These are phyloP conservation scores for Avicennia marina DNA, from an alignment of 257 asterid species.

Conservation along the genomic window DNA sequence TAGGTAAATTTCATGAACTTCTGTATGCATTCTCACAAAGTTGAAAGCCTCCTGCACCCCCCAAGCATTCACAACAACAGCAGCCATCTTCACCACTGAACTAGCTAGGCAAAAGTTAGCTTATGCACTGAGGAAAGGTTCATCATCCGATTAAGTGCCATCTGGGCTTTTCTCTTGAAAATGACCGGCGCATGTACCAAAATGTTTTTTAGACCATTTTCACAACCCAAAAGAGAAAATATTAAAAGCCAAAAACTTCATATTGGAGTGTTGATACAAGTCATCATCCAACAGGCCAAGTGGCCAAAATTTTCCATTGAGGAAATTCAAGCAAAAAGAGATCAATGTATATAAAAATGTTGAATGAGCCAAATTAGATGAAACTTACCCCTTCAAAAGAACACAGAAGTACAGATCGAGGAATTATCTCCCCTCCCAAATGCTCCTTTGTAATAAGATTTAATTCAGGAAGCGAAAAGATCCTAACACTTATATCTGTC, in stretches of 20 bases:
- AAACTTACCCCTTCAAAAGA: slow-evolving; percentile 89
- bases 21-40: too few relatives aligned
- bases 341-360: too few relatives aligned
- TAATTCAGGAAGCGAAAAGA: slow-evolving; percentile 84
- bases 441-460: slow-evolving; percentile 79
- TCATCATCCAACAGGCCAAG: not conserved
- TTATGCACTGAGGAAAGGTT: too few relatives aligned
- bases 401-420: slow-evolving; percentile 95
- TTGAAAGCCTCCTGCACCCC: too few relatives aligned
- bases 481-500: slow-evolving; percentile 87
- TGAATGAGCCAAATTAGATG: slow-evolving; percentile 6
- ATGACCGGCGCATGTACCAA: too few relatives aligned
- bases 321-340: not conserved
- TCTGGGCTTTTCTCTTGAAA: too few relatives aligned
- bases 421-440: slow-evolving; percentile 97
- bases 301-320: not conserved
- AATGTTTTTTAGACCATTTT: too few relatives aligned
- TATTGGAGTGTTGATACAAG: not conserved
- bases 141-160: too few relatives aligned
- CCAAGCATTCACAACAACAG: too few relatives aligned
- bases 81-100: too few relatives aligned
- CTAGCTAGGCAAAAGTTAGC: too few relatives aligned
- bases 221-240: not conserved
- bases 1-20: too few relatives aligned
- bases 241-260: not conserved